Evolutionary conservation across 441 rosid species (phyloP), one percentile per base, ranked within the genome.

Genomic region (Jatropha multifida): DNA sequence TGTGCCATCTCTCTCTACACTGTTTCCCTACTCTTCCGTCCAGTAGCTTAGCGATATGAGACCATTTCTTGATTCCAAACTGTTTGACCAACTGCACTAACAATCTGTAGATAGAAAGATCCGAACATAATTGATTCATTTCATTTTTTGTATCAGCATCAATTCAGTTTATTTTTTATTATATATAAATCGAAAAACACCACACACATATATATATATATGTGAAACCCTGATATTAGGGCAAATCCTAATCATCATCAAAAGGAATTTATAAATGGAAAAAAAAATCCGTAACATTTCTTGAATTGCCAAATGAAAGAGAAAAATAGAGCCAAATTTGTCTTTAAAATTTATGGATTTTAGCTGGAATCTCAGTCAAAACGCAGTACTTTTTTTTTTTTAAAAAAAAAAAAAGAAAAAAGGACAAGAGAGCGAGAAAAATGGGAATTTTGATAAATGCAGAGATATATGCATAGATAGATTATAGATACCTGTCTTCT

Each of bases 1-100:
- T 92, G 77, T 90, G 89, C 98, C 98, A 94, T 73, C 98, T 86
- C 68, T 94, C 98, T 69, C 98, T 82, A 38, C 98, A 94, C 20
- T 94, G 97, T 75, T 94, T 94, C 17, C 98, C 98, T 0, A 85
- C 84, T 73, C 98, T 81, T 8, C 94, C 97, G 0, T 67, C 32
- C 52, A 94, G 76, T 82, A 74, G 73, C 69, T 83, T 84, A 7
- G 98, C 90, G 18, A 94, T 87, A 0, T 76, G 83, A 70, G 94
- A 86, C 98, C 98, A 92, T 70, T 79, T 90, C 72, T 84, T 90
- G 8, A 81, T 79, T 15, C 97, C 98, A 79, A 85, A 15, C 38
- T 73, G 65, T 5, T 73, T 64, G 74, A 92, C 94, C 76, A 92
- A 68, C 15, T 80, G 68, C 71, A 86, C 55, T 68, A 94, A 58